Base-by-base conservation (phyloP, 768 basidiomycete genomes). In the Myochromella boudieri region DNA sequence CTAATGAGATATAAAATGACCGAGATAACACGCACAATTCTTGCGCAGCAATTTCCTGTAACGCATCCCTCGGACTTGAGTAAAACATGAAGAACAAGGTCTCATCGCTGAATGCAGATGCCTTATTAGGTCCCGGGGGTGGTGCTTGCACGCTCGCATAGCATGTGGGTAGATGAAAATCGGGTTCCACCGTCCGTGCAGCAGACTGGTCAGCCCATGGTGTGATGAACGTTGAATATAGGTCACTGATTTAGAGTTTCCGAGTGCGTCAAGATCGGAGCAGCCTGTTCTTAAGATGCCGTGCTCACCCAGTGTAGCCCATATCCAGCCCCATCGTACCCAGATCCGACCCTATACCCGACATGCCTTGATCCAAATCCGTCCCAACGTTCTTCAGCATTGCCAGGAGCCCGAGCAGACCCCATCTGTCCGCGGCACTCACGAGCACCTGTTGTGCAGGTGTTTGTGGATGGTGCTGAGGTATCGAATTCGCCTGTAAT, bases 11-110 rank as follows among this genome's bases (percentile, higher is more conserved):
- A n/a, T 24, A 24, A 48, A 32, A 15, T 52, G 54, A 34, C 50
- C 55, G 46, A 15, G 33, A 48, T 52, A 37, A 53, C 3, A 84
- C 91, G 67, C 68, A 95, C 92, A 98, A 74, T 72, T 97, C 95
- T 64, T 92, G 88, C 37, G 92, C 93, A 12, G 95, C 95, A 41
- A 93, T 80, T 68, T 98, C 94, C 66, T 98, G 95, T 44, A 95
- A 72, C 31, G 87, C 85, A 70, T 98, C 95, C 60, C 90, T 75
- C 47, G 95, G 92, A 67, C 83, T 85, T 46, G 91, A 84, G 70
- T 97, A 98, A 76, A 98, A 98, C 82, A 95, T 94, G 77, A 91
- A 95, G 69, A 98, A 97, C 21, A 98, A 71, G 12, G 95, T 97
- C 68, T 98, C 95, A 65, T 97, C 95, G 66, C 87, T 88, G 69